Evolutionary conservation across 306 rosid species (phyloP), one percentile per base, ranked within the genome.

Genomic region (Fragaria vesca): DNA sequence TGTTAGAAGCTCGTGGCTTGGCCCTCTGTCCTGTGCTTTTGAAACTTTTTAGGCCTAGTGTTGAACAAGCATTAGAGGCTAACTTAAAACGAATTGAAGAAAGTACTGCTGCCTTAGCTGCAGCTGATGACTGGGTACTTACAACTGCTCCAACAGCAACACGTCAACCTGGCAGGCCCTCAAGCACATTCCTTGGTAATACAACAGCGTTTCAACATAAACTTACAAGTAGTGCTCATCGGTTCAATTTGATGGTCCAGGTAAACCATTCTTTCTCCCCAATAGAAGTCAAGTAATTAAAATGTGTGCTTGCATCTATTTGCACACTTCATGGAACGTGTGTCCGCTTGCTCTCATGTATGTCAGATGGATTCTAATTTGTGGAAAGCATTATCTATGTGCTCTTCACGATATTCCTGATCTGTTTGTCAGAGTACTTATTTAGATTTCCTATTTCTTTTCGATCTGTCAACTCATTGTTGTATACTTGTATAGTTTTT

Each of bases 231-330:
- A 96, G 99, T 85, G 98, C 98, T 45, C 99, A 91, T 83, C 98
- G 99, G 80, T 96, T 96, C 85, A 96, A 96, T 89, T 85, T 91
- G 81, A 96, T 96, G 99, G 99, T 96, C 74, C 99, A 96, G 99
- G 99, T 96, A 84, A 84, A 88, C 83, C 60, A 71, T 74, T 77
- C 70, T 82, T 74, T 45, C 66, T 79, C 61, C 16, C 69, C 28
- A 69, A 42, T 24, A 43, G 54, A 52, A 55, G 24, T 71, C 67
- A 8, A 32, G 46, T 65, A 62, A 32, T 32, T 17, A 65, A 16
- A 32, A 7, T 34, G 21, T 34, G 69, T 65, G 24, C 45, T 16
- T 34, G 69, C 43, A 65, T 65, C 69, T 65, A 17, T 7, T 17
- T 34, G 20, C 40, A 36, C 48, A 36, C 12, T 32, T 63, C 15